Evolutionary conservation across 495 filamentous ascomycete genomes (phyloP), one percentile per base, ranked within the genome.

Genomic region (Neurospora sp.): DNA sequence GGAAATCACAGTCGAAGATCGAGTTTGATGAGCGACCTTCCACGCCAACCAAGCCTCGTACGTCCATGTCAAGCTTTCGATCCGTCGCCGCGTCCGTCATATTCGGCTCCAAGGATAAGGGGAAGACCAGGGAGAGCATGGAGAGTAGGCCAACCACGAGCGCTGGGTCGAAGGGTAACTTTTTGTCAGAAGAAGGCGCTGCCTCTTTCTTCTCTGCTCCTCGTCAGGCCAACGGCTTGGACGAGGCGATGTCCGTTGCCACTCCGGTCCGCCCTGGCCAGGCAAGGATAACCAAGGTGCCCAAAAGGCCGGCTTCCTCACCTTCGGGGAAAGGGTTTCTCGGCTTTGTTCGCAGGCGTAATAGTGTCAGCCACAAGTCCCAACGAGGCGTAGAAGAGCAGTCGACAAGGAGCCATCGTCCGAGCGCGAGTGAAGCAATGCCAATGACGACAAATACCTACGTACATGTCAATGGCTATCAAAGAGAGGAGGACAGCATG

Each of bases 1-100:
- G 81, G 5, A 72, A 72, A 44, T 78, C 77, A 5, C 72, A 74
- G 12, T 79, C 40, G 12, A 42, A 37, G 20, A 40, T 73, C 27
- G 69, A 71, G 27, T 20, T 69, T 48, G 35, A 42, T 59, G 27
- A 40, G 14, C 40, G 59, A 40, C 37, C 72, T 9, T 7, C 27
- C 53, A 31, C 72, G 35, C 31, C 27, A 27, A 66, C 53, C 53
- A 66, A 66, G 53, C 27, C 53, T 6, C 53, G 27, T 18, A 66
- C 78, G 6, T 73, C 75, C 20, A 69, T 76, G 4, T 78, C 78
- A 14, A 66, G 72, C 68, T 38, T 73, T 22, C 68, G 61, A 14
- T 68, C 61, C 40, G 53, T 38, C 61, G 35, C 39, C 22, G 44
- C 48, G 14, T 39, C 48, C 40, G 44, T 44, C 4, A 71, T 53